phyloP scores from a whole-genome alignment of 1,284 basidiomycete genomes.

The Pseudozyma pruni region DNA sequence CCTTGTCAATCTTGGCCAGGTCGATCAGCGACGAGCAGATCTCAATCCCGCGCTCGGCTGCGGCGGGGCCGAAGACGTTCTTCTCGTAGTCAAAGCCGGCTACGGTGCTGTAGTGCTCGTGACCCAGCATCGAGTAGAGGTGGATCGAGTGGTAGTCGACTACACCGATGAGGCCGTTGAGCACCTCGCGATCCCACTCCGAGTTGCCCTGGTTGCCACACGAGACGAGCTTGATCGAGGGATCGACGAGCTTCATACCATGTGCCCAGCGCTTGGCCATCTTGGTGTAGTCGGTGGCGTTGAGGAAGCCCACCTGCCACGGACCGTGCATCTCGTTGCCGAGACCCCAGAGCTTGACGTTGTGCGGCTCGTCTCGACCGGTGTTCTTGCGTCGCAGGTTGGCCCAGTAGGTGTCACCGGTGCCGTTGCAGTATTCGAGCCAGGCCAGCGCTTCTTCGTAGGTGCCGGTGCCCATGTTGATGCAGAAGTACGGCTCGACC shows the following conservation, averaged over 20 bases:
- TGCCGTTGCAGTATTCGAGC: conserved; percentile 76
- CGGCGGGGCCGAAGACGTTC: conserved; percentile 70
- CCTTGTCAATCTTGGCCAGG: conserved; percentile 61
- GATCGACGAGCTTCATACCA: conserved; percentile 74
- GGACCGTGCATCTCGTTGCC: conserved; percentile 73
- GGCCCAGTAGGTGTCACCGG: conserved; percentile 73
- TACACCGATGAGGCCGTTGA: conserved; percentile 67
- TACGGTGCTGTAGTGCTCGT: conserved; percentile 47
- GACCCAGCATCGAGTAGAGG: conserved; percentile 55
- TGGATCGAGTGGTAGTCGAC: conserved; percentile 69
- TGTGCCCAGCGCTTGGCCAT: conserved; percentile 76
- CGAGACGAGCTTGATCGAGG: conserved; percentile 73
- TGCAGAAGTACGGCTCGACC: conserved; percentile 74
- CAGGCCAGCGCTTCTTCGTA: conserved; percentile 76
- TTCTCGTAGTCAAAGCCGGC: conserved; percentile 71
- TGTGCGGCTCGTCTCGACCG: conserved; percentile 74
- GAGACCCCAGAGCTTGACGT: conserved; percentile 71
- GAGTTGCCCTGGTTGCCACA: conserved; percentile 74
- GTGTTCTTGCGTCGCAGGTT: conserved; percentile 74
- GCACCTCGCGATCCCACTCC: conserved; percentile 68
- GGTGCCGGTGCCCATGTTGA: conserved; percentile 77
- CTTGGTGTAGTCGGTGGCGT: conserved; percentile 74
- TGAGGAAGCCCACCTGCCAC: conserved; percentile 77
- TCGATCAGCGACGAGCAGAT: conserved; percentile 69
- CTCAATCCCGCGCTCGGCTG: conserved; percentile 69